These are phyloP conservation scores for Zoysia matrella DNA, from an alignment of 202 grass and related monocot species.

Conservation along the genomic window DNA sequence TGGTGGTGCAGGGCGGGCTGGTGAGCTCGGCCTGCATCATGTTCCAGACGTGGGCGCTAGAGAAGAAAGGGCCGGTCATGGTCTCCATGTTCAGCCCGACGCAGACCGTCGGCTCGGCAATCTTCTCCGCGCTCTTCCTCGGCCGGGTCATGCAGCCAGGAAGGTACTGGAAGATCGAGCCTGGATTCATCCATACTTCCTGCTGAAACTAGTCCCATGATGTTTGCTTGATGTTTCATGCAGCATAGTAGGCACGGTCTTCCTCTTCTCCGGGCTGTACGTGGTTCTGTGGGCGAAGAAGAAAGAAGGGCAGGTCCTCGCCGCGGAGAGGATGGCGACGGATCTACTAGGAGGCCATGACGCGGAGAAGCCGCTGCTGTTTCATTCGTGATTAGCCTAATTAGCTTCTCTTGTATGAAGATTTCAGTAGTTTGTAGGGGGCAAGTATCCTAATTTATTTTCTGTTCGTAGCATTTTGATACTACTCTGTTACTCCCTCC, in stretches of 20 bases:
- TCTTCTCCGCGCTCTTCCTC: constrained; percentile 67
- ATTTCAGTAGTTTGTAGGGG: no score
- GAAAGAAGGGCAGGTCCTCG: constrained; percentile 54
- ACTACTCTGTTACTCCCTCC: no score
- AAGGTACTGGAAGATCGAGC: constrained; percentile 47
- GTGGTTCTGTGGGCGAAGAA: constrained; percentile 78
- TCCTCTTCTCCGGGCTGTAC: constrained; percentile 75
- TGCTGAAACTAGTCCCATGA: no score
- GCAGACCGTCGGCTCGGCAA: constrained; percentile 64
- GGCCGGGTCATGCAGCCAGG: constrained; percentile 49
- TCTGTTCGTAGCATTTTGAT: no score
- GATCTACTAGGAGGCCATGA: constrained; percentile 28
- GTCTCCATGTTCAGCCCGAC: constrained; percentile 80
- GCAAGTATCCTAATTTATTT: no score
- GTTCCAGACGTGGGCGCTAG: constrained; percentile 77
- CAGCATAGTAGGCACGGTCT: constrained; percentile 65
- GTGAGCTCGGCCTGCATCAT: constrained; percentile 63
- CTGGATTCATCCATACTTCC: neutral
- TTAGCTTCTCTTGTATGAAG: neutral
- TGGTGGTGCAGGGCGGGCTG: constrained; percentile 52
- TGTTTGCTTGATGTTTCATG: constrained; percentile 17
- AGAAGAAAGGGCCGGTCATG: constrained; percentile 75
- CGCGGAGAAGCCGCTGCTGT: constrained; percentile 52
- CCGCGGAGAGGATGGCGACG: constrained; percentile 7
- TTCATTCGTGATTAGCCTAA: neutral